Conservation (phyloP, 305 asterid species). For the Lippia alba region DNA sequence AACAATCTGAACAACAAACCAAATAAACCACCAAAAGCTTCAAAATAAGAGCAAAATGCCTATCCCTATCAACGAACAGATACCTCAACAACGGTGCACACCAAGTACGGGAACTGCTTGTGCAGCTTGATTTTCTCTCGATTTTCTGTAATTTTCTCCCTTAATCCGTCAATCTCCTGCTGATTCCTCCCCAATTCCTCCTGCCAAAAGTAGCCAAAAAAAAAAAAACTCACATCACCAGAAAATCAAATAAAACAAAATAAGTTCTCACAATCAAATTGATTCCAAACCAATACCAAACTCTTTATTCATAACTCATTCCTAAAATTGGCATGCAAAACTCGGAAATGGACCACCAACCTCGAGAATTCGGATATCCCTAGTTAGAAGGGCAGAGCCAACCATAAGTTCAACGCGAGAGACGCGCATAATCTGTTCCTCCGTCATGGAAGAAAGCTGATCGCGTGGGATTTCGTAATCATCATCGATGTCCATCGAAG, state of each 20-base stretch:
- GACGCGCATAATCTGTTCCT: constrained; percentile 59
- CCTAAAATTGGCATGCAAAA: neutral
- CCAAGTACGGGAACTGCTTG: constrained; percentile 57
- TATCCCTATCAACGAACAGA: constrained; percentile 6
- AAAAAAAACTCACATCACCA: neutral
- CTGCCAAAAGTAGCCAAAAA: constrained; percentile 33
- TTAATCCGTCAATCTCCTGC: constrained; percentile 62
- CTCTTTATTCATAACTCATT: neutral
- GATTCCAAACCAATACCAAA: neutral
- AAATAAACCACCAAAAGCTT: constrained; percentile 10
- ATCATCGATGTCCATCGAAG: too few species aligned
- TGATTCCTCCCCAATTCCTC: constrained; percentile 75
- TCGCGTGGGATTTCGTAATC: too few species aligned
- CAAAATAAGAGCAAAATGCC: constrained; percentile 11
- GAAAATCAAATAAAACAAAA: neutral
- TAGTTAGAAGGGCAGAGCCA: too few species aligned
- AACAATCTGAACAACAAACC: constrained; percentile 12
- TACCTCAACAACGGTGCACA: constrained; percentile 61
- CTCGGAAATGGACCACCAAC: constrained; percentile 24
- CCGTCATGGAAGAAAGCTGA: constrained; percentile 59
- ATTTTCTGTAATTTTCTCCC: constrained; percentile 67
- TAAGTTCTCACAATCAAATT: neutral
- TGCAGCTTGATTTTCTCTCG: constrained; percentile 55
- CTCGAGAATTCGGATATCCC: too few species aligned
- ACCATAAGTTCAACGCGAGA: too few species aligned